A percentile compares a stretch with the other conserved stretches of the same genome.
These are phyloP conservation scores for Oxyria digyna DNA, from an alignment of 148 eudicot genomes.

Conservation along the genomic window DNA sequence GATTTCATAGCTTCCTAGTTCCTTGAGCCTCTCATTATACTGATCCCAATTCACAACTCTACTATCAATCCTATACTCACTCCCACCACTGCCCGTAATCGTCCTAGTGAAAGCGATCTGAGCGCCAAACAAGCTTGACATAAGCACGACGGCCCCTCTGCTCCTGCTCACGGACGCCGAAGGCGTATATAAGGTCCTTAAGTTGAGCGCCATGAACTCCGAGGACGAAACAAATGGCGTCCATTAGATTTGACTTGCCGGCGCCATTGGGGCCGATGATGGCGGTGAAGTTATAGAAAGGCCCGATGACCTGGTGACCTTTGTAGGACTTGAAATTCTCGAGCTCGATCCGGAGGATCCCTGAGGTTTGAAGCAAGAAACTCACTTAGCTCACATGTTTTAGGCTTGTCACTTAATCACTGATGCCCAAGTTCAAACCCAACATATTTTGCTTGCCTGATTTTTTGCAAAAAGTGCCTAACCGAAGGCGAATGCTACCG, in stretches of 20 bases:
- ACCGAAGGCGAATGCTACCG: too few relatives aligned
- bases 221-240: slow-evolving; percentile 91
- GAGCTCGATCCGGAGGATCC: too few relatives aligned
- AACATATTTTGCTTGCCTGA: too few relatives aligned
- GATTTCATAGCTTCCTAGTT: too few relatives aligned
- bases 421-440: too few relatives aligned
- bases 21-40: too few relatives aligned
- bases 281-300: slow-evolving; percentile 87
- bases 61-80: slow-evolving; percentile 79
- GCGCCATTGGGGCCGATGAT: slow-evolving; percentile 92
- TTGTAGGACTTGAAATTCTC: slow-evolving; percentile 96
- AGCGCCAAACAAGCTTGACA: slow-evolving; percentile 56
- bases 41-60: too few relatives aligned
- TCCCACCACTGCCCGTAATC: slow-evolving; percentile 54
- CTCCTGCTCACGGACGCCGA: slow-evolving; percentile 58
- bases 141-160: slow-evolving; percentile 61
- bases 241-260: slow-evolving; percentile 93
- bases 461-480: too few relatives aligned
- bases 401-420: too few relatives aligned
- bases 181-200: slow-evolving; percentile 72
- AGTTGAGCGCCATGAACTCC: slow-evolving; percentile 90
- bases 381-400: too few relatives aligned
- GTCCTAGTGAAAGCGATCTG: slow-evolving; percentile 54
- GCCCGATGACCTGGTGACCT: slow-evolving; percentile 71
- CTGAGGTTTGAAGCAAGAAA: too few relatives aligned